Conservation (phyloP, 148 eudicot species). For the Vaccinium darrowii region DNA sequence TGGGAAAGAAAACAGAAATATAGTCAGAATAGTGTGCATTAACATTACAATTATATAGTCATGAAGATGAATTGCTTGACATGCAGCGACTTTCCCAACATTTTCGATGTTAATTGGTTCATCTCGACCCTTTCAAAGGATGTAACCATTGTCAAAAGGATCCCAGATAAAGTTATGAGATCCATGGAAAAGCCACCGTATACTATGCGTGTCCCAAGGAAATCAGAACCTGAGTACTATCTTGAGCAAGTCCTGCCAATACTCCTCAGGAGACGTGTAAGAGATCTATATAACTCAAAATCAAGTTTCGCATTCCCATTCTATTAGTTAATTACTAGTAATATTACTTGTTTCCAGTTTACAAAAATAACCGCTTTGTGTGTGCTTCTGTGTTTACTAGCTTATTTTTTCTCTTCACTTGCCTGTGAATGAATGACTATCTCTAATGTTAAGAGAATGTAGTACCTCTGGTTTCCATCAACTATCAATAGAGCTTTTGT, state of each 20-base stretch:
- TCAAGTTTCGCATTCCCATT: neutral
- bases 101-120: constrained; percentile 96
- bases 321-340: neutral
- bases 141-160: constrained; percentile 73
- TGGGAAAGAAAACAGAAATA: constrained; percentile 6
- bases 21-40: neutral
- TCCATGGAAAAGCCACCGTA: constrained; percentile 91
- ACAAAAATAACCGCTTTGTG: neutral
- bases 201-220: constrained; percentile 91
- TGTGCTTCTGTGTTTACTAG: neutral
- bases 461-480: neutral
- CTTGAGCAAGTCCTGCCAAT: constrained; percentile 73
- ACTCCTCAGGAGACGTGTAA: constrained; percentile 82
- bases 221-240: constrained; percentile 88
- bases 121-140: constrained; percentile 79
- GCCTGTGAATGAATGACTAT: neutral
- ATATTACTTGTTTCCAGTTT: neutral
- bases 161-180: constrained; percentile 85
- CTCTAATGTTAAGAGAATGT: neutral
- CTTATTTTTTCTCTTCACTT: neutral
- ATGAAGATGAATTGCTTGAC: constrained; percentile 14
- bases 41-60: neutral
- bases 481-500: neutral
- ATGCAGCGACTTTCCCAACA: constrained; percentile 87
- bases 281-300: constrained; percentile 23